Evolutionary conservation across 768 basidiomycete genomes (phyloP).

Genomic region (Piloderma croceum): DNA sequence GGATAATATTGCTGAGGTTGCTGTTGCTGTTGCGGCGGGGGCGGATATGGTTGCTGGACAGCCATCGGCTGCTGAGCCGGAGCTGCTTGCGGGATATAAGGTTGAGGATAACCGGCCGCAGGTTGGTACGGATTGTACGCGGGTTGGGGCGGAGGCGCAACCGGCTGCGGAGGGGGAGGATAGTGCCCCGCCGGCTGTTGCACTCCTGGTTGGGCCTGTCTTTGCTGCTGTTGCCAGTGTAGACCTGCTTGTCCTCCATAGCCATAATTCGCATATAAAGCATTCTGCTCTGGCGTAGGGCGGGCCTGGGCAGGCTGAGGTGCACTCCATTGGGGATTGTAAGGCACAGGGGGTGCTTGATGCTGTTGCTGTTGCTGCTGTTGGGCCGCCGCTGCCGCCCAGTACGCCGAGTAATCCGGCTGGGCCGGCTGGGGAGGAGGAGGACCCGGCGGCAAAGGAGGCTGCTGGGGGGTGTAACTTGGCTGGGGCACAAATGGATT

Average conservation of each 20-base stretch:
- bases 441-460: constrained; percentile 76
- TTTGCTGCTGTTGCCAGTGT: constrained; percentile 64
- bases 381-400: constrained; percentile 54
- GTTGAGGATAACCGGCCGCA: constrained; percentile 55
- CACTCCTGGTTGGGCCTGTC: constrained; percentile 44
- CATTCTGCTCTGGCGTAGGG: constrained; percentile 73
- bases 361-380: constrained; percentile 41
- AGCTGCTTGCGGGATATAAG: constrained; percentile 60
- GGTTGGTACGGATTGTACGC: constrained; percentile 77
- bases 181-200: constrained; percentile 45
- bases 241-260: constrained; percentile 64
- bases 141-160: constrained; percentile 51
- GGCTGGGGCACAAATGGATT: constrained; percentile 75
- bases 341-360: constrained; percentile 49
- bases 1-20: constrained; percentile 28
- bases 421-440: constrained; percentile 63
- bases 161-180: constrained; percentile 43
- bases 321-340: constrained; percentile 62
- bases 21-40: no score
- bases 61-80: constrained; percentile 48
- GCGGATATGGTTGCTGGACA: constrained; percentile 43
- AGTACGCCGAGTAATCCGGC: constrained; percentile 75
- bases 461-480: constrained; percentile 64
- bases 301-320: constrained; percentile 61
- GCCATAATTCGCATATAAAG: constrained; percentile 87